These are phyloP conservation scores for Leucogyrophana mollusca DNA, from an alignment of 768 basidiomycete genomes.

Conservation along the genomic window DNA sequence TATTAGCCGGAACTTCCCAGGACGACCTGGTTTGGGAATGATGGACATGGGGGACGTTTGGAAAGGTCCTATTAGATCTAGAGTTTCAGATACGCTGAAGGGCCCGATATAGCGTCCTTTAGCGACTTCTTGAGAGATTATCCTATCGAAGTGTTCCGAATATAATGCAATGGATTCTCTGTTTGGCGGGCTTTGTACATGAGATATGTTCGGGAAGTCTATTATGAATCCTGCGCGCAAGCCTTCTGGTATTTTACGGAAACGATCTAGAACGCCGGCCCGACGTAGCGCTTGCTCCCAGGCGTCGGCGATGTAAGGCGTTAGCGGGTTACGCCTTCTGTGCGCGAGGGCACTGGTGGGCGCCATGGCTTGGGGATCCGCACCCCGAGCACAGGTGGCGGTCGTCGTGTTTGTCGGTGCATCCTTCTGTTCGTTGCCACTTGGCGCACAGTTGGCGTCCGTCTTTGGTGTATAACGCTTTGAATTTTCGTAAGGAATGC, in stretches of 20 bases:
- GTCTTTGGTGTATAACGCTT: not conserved
- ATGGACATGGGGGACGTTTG: slow-evolving; percentile 18
- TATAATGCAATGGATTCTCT: not conserved
- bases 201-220: slow-evolving; percentile 2
- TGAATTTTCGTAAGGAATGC: not conserved
- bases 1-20: slow-evolving; percentile 12
- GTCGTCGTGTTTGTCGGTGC: not conserved
- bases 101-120: slow-evolving; percentile 19
- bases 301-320: slow-evolving; percentile 5
- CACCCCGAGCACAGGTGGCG: slow-evolving; percentile 5
- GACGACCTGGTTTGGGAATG: slow-evolving; percentile 16
- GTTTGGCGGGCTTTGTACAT: slow-evolving; percentile 3
- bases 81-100: not conserved
- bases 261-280: not conserved
- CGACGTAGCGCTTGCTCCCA: not conserved
- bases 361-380: slow-evolving; percentile 1
- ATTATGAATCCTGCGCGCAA: slow-evolving; percentile 2
- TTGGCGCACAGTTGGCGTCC: not conserved
- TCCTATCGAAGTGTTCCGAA: not conserved
- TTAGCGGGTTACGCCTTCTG: slow-evolving; percentile 2
- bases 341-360: slow-evolving; percentile 6
- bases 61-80: slow-evolving; percentile 13
- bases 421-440: slow-evolving; percentile 3
- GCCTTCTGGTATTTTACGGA: not conserved
- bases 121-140: not conserved